Percentiles rank a stretch among this genome's conserved stretches.
phyloP scores from a whole-genome alignment of 2,329 filamentous ascomycete genomes.

The Lecanoromycetidae sp. region DNA sequence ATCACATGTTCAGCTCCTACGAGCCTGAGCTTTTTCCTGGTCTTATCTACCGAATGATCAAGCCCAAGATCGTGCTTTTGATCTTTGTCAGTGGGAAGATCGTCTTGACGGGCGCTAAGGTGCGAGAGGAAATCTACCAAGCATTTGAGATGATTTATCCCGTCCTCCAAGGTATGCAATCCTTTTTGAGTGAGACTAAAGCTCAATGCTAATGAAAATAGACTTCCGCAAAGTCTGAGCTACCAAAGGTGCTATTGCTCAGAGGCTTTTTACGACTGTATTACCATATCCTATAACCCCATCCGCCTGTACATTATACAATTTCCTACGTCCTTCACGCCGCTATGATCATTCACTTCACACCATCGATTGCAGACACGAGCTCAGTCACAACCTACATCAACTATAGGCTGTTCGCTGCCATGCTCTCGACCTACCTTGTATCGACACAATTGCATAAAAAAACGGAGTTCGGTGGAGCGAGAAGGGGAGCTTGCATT shows the following conservation, averaged over 20 bases:
- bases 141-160: slow-evolving; percentile 97
- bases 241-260: background rate
- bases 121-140: slow-evolving; percentile 95
- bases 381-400: background rate
- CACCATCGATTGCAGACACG: background rate
- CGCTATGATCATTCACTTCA: slow-evolving; percentile 14
- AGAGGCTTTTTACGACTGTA: slow-evolving; percentile 8
- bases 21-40: slow-evolving; percentile 97
- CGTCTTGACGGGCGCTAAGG: slow-evolving; percentile 92
- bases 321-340: slow-evolving; percentile 3
- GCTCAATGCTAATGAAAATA: slow-evolving; percentile 23
- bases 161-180: slow-evolving; percentile 64
- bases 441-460: slow-evolving; percentile 6
- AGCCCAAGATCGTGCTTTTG: slow-evolving; percentile 94
- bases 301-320: slow-evolving; percentile 17
- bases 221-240: slow-evolving; percentile 52
- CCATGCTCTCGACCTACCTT: background rate
- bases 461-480: slow-evolving; percentile 7
- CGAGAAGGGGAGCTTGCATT: background rate
- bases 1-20: slow-evolving; percentile 99
- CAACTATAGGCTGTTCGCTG: background rate
- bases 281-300: slow-evolving; percentile 10
- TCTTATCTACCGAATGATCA: slow-evolving; percentile 99
- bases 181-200: background rate
- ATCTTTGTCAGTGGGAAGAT: slow-evolving; percentile 99